These are phyloP conservation scores for Pyricularia sp. DNA, from an alignment of 2,329 filamentous ascomycete genomes.

Conservation along the genomic window DNA sequence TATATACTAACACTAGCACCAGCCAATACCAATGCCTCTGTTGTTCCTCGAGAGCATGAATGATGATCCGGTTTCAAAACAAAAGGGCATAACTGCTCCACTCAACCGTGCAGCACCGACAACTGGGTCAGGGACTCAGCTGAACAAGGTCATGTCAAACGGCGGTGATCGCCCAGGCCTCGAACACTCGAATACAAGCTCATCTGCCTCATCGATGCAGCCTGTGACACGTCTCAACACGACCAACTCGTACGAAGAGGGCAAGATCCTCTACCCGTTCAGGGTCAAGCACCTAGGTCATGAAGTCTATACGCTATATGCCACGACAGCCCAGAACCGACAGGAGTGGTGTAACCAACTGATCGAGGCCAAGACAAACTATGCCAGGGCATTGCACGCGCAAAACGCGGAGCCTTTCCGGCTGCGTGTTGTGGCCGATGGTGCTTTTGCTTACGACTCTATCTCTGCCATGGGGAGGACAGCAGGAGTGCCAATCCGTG, in stretches of 20 bases:
- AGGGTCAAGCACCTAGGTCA: conserved; percentile 91
- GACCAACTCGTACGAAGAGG: conserved; percentile 55
- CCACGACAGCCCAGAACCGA: conserved; percentile 63
- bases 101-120: conserved; percentile 51
- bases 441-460: conserved; percentile 75
- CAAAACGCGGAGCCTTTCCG: conserved; percentile 96
- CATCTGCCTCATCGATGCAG: conserved; percentile 47
- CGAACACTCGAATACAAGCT: conserved; percentile 58
- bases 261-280: conserved; percentile 88
- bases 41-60: conserved; percentile 86
- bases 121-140: conserved; percentile 42
- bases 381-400: conserved; percentile 77
- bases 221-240: conserved; percentile 30
- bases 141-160: conserved; percentile 46
- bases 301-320: conserved; percentile 86
- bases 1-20: conserved; percentile 12
- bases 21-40: conserved; percentile 93
- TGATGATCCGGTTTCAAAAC: conserved; percentile 82
- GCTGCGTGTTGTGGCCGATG: conserved; percentile 83
- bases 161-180: conserved; percentile 47
- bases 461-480: conserved; percentile 49
- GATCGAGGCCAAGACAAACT: conserved; percentile 86
- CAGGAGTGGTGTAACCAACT: conserved; percentile 91
- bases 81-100: conserved; percentile 62
- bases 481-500: conserved; percentile 66